Base-by-base conservation (phyloP, 2,329 filamentous ascomycete species). In the Aureobasidium namibiae region DNA sequence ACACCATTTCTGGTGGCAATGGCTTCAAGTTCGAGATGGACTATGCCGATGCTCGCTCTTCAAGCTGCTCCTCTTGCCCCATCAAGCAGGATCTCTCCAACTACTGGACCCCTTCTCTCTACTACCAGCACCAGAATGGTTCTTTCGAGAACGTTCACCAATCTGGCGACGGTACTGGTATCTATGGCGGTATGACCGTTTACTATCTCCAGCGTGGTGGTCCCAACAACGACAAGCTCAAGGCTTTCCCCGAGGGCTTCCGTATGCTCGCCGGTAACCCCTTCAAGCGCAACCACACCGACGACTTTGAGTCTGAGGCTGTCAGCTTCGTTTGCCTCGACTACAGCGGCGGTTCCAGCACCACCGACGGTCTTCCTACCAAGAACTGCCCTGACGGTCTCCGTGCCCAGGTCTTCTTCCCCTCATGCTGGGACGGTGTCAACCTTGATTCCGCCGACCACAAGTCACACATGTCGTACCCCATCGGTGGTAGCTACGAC, bases 41-140 rank as follows among this genome's bases (percentile, higher is more conserved):
- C 42, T 88, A 84, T 66, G 76, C 82, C 60, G 76, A 81, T 45
- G 78, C 88, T 33, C 72, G 75, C 61, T 69, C 78, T 60, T 89
- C 86, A 36, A 78, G 80, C 29, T 92, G 89, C 78, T 88, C 84
- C 45, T 89, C 85, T 34, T 87, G 88, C 70, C 79, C 80, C 62
- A 78, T 89, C 69, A 83, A 80, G 66, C 82, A 82, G 59, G 88
- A 91, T 74, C 78, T 83, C 69, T 88, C 82, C 66, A 87, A 87
- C 73, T 91, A 92, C 76, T 91, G 88, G 88, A 83, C 85, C 60
- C 87, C 88, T 2, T 75, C 77, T 18, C 74, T 90, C 3, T 90
- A 85, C 73, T 89, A 86, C 66, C 72, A 87, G 63, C 78, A 83
- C 67, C 74, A 80, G 64, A 83, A 84, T 63, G 81, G 81, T 54